Conservation (phyloP, 2,329 filamentous ascomycete genomes). For the Ampelomyces quisqualis region DNA sequence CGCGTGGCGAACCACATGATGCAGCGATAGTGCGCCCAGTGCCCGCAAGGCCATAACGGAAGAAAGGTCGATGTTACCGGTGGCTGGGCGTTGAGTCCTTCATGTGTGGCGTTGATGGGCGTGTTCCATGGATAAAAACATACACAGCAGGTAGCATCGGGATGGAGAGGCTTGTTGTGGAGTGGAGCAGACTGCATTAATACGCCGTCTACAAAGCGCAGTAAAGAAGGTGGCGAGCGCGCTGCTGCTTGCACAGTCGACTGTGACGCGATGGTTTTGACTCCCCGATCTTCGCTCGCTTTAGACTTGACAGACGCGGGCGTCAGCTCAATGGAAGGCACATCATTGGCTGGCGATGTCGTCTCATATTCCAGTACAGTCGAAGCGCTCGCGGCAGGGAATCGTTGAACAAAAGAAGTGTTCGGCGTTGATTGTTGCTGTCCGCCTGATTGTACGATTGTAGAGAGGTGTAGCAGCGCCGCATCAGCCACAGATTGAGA, state of each 20-base stretch:
- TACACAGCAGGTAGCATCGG: slow-evolving; percentile 5
- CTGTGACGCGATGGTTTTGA: neutral
- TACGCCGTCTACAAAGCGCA: slow-evolving; percentile 25
- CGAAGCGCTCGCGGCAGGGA: no score
- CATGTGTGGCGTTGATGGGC: neutral
- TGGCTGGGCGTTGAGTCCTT: neutral
- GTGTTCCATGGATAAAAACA: slow-evolving; percentile 14
- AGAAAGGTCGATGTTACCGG: slow-evolving; percentile 15
- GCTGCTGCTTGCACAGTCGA: no score
- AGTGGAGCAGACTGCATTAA: slow-evolving; percentile 10
- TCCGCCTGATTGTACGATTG: no score
- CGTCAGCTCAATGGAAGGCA: no score
- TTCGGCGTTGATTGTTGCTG: no score
- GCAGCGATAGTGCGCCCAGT: slow-evolving; percentile 32
- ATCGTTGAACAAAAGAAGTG: no score
- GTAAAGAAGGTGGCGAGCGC: slow-evolving; percentile 14
- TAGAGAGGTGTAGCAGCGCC: neutral
- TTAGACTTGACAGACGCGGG: no score
- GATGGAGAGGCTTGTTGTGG: slow-evolving; percentile 12
- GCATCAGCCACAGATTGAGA: neutral
- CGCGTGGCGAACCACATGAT: slow-evolving; percentile 12
- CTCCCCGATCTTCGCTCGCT: no score
- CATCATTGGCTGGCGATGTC: no score
- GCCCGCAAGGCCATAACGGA: slow-evolving; percentile 21
- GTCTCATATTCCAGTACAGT: no score